A percentile compares a stretch with the other conserved stretches of the same genome.
Conservation (phyloP, 2,329 filamentous ascomycete species). For the Cladosporium cucumerinum region DNA sequence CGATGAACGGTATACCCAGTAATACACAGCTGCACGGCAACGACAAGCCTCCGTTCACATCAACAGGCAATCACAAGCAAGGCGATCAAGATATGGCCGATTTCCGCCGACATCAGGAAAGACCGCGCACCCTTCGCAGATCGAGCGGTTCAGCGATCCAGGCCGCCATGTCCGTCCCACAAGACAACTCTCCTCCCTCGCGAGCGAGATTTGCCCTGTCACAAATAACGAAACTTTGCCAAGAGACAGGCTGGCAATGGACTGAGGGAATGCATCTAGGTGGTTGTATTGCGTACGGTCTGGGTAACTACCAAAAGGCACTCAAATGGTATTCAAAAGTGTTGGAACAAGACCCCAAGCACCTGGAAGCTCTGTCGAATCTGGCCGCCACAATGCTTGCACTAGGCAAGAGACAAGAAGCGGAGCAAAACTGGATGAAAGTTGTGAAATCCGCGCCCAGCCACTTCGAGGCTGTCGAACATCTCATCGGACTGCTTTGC, state of each 20-base stretch:
- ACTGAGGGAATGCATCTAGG: conserved; percentile 87
- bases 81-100: not conserved
- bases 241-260: conserved; percentile 82
- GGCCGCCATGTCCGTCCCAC: conserved; percentile 21
- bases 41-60: conserved; percentile 24
- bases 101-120: not conserved
- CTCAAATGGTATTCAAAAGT: conserved; percentile 71
- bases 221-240: conserved; percentile 69
- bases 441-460: conserved; percentile 80
- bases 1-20: conserved; percentile 20
- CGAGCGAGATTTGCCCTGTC: conserved; percentile 67
- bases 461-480: conserved; percentile 93
- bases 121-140: conserved; percentile 23
- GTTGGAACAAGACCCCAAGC: conserved; percentile 58
- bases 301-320: conserved; percentile 78
- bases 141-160: conserved; percentile 30
- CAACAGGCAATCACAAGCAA: not conserved
- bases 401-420: conserved; percentile 76
- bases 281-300: conserved; percentile 85
- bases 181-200: conserved; percentile 39
- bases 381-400: conserved; percentile 85
- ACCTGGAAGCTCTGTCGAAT: conserved; percentile 92
- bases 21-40: conserved; percentile 15
- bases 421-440: conserved; percentile 77
- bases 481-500: conserved; percentile 84